Evolutionary conservation across 1,284 basidiomycete species (phyloP), one percentile per base, ranked within the genome.

Genomic region (Porodaedalea pini): DNA sequence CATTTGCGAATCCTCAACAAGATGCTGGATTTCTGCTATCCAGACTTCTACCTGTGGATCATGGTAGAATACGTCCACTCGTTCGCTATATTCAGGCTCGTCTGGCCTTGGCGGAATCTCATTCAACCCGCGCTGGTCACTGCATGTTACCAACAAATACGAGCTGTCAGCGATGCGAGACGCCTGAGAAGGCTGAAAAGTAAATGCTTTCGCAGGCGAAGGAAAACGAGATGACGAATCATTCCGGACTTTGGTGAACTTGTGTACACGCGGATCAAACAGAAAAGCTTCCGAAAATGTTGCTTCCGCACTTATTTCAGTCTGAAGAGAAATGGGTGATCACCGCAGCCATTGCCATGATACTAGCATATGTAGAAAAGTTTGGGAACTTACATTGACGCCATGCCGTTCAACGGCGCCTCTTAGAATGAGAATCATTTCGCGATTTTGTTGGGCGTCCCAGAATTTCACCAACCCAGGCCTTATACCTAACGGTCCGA

Each of bases 381-480:
- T 7, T 43, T n/a, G 7, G 6, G 6, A 19, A 37, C 49, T 36
- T 37, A 37, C 49, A 36, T 29, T 19, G 15, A n/a, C 32, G 13
- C 11, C n/a, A 10, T 31, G 45, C 6, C 7, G 45, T 21, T 55
- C 44, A 6, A 8, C 8, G 7, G 23, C 31, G 25, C 44, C 41
- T 47, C 23, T 48, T 2, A 55, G 15, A 48, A 55, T 39, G 2
- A 55, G 21, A 15, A 55, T 34, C 34, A 47, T 25, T 29, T 39
- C 44, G 4, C 15, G 17, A n/a, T 7, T 13, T 15, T 3, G n/a
- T 3, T 27, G 29, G 7, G 23, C 23, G 44, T 25, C 27, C 8
- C 19, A 36, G 32, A 34, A 31, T 11, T 36, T 29, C 8, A 19
- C 29, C 1, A 55, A 32, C 10, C 17, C 43, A 4, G 54, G 54